Base-by-base conservation (phyloP, 2,329 filamentous ascomycete genomes). In the Akanthomyces muscarius region DNA sequence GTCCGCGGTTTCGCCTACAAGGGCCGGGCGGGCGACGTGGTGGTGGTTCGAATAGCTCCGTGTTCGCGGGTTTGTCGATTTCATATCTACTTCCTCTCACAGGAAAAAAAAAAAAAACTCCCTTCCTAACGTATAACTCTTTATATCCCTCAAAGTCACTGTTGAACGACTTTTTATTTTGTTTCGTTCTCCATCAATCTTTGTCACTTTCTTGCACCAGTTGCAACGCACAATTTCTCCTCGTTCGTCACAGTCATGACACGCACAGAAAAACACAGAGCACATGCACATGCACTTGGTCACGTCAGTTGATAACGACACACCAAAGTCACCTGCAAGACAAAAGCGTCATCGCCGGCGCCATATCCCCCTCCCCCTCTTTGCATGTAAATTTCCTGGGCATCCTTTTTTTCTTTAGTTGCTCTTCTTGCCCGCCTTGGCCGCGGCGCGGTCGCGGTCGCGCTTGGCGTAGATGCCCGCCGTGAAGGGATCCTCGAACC, bases 401-500 rank as follows among this genome's bases (percentile, higher is more conserved):
- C 23, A 16, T 21, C 4, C 10, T 23, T 28, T 23, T 18, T 21
- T 10, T 18, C 14, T 10, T 77, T 74, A 85, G 67, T 78, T 79
- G 68, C 77, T 73, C 77, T 86, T 86, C 78, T 85, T 84, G 69
- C 74, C 75, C 63, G 77, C 75, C 50, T 76, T 72, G 59, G 70
- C 73, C 54, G 75, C 78, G 36, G 80, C 82, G 66, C 81, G 79
- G 72, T 86, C 81, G 63, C 77, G 77, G 63, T 92, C 90, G 65
- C 91, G 84, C 86, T 95, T 96, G 68, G 89, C 89, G 76, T 98
- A 99, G 72, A 99, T 99, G 68, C 85, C 90, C 3, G 87, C 86
- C 7, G 95, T 99, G 78, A 98, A 99, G 5, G 94, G 94, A 76
- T 98, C 94, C 81, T 98, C 94, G 78, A 87, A 97, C 70, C 81